These are phyloP conservation scores for Antrodiella citrinella DNA, from an alignment of 768 basidiomycete genomes.

Conservation along the genomic window DNA sequence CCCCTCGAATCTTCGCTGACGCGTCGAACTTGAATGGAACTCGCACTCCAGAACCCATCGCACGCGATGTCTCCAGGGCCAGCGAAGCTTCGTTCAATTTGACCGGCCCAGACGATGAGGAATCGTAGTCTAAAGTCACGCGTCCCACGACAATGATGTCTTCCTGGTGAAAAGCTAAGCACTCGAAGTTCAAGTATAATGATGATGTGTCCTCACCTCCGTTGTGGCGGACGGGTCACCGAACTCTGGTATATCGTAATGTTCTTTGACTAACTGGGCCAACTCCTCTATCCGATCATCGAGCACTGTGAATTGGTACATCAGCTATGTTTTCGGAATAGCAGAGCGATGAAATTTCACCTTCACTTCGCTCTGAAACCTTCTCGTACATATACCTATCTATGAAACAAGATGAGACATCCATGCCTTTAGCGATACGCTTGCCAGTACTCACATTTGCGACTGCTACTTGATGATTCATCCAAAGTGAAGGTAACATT, in stretches of 20 bases:
- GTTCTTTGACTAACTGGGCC: constrained; percentile 59
- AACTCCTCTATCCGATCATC: constrained; percentile 87
- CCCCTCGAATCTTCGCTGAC: constrained; percentile 57
- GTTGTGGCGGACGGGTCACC: constrained; percentile 64
- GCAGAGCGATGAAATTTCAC: constrained; percentile 27
- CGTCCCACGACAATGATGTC: constrained; percentile 22
- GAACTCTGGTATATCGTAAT: constrained; percentile 67
- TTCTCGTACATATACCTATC: constrained; percentile 96
- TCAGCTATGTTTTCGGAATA: background rate
- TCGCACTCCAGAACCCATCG: constrained; percentile 59
- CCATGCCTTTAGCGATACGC: background rate
- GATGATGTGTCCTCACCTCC: constrained; percentile 29
- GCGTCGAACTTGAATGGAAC: constrained; percentile 67
- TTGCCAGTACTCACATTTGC: constrained; percentile 44
- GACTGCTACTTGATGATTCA: constrained; percentile 27
- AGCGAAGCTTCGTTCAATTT: constrained; percentile 74
- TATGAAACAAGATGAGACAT: constrained; percentile 34
- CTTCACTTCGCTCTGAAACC: constrained; percentile 73
- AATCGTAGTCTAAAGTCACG: constrained; percentile 48
- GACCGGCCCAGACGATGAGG: constrained; percentile 35
- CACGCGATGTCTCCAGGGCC: constrained; percentile 77
- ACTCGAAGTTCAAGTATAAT: background rate
- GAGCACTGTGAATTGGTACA: constrained; percentile 41
- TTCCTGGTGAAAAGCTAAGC: constrained; percentile 22
- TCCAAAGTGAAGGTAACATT: background rate